phyloP scores from a whole-genome alignment of 2,329 filamentous ascomycete species.

The Aspergillus intermedius region DNA sequence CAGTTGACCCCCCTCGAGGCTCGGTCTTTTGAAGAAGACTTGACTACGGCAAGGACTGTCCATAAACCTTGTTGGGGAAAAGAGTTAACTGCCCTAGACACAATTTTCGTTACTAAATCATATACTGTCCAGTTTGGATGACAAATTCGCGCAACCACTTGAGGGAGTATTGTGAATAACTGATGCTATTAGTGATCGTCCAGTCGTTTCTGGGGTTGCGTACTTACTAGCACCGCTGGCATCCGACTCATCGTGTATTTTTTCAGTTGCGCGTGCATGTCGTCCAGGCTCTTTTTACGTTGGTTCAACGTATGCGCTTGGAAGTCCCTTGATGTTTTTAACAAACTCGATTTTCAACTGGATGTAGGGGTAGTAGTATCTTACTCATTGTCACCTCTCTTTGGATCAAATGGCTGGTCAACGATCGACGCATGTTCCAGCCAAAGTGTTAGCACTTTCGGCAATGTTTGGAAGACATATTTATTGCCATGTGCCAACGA shows the following conservation, averaged over 20 bases:
- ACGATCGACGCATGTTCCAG: constrained; percentile 78
- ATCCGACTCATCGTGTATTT: constrained; percentile 60
- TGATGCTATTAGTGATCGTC: constrained; percentile 20
- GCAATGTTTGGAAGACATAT: constrained; percentile 91
- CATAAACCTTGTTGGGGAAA: constrained; percentile 89
- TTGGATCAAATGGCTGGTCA: constrained; percentile 52
- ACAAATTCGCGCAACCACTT: constrained; percentile 92
- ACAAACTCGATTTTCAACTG: constrained; percentile 2
- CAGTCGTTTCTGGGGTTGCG: neutral
- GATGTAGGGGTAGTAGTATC: constrained; percentile 6
- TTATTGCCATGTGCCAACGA: constrained; percentile 86
- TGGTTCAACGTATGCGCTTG: constrained; percentile 42
- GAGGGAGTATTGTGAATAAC: constrained; percentile 64
- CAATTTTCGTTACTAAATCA: constrained; percentile 68
- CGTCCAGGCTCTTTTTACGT: constrained; percentile 59
- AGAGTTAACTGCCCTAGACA: constrained; percentile 75
- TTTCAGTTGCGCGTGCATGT: constrained; percentile 66
- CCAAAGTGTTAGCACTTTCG: constrained; percentile 88
- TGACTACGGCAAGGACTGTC: constrained; percentile 81
- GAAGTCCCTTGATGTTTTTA: constrained; percentile 32
- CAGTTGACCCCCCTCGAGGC: constrained; percentile 46
- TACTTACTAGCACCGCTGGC: constrained; percentile 39
- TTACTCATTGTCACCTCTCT: constrained; percentile 42
- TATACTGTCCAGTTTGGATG: constrained; percentile 76
- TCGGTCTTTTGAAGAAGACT: constrained; percentile 68